Evolutionary conservation across 2,329 filamentous ascomycete genomes (phyloP), one percentile per base, ranked within the genome.

Genomic region (Aaosphaeria pasadenensis): DNA sequence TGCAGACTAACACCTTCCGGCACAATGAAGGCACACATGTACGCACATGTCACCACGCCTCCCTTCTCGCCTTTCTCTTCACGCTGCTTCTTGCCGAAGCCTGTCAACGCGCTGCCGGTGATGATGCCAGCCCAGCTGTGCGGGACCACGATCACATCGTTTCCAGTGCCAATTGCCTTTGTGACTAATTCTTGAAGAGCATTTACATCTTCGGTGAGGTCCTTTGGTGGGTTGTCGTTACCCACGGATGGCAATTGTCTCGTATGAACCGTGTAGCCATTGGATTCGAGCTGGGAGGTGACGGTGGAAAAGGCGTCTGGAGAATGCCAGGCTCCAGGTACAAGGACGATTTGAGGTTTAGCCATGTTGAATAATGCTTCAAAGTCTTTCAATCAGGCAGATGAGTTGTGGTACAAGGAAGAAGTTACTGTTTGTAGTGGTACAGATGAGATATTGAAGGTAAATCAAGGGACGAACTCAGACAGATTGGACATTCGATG

Each of bases 101-200:
- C 72, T 9, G 63, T 61, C 1, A 67, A 52, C 4, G 66, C 67
- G 48, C 72, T 65, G 5, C 64, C 61, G 6, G 65, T 69, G 1
- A 74, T 60, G 1, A 74, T 58, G 11, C 74, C 75, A n/a, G 71
- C 69, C 59, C 75, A 77, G 2, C 71, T 76, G 51, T 78, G 74
- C 4, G 68, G 62, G 5, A 73, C 54, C 2, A 77, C 64, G 1
- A 77, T 54, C 11, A 78, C 66, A 30, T 76, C 62, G 41, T 72
- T 71, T 11, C 69, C 69, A 3, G 57, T 51, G 11, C 70, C 67
- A 6, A 74, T 70, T 5, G 74, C 66, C 5, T 54, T 44, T 11
- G 66, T 54, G 17, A 75, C 51, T 3, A 67, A 53, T 4, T 62
- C 47, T 5, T 57, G 61, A 9, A 74, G 62, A 7, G 61, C 51